Percentiles rank a stretch among this genome's conserved stretches.
Evolutionary conservation across 495 filamentous ascomycete species (phyloP).

Genomic region (Astrocystis sublimbata): DNA sequence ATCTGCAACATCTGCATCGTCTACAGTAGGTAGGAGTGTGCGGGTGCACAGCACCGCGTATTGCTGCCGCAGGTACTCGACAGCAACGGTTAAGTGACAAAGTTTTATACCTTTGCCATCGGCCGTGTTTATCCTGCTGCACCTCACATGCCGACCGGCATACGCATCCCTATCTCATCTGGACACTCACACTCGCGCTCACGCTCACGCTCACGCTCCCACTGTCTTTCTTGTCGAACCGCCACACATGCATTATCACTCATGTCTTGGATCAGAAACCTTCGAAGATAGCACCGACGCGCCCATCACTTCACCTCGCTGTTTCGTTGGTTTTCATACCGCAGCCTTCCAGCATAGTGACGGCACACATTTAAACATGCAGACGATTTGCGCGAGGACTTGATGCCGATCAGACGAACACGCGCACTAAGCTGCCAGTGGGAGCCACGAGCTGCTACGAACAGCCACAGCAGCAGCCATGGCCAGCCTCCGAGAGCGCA

Average conservation of each 20-base stretch:
- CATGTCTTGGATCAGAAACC: neutral
- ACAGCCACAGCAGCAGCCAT: slow-evolving; percentile 25
- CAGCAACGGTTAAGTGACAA: neutral
- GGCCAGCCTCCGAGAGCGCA: slow-evolving; percentile 49
- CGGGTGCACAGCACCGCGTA: neutral
- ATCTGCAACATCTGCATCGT: slow-evolving; percentile 1
- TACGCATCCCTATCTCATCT: slow-evolving; percentile 2
- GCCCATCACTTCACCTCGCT: neutral
- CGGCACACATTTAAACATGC: neutral
- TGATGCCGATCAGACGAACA: neutral
- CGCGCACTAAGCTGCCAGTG: neutral
- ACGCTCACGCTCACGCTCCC: no score
- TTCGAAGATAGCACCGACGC: neutral
- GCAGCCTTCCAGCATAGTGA: neutral
- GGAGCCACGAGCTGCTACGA: neutral
- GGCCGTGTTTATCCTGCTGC: neutral
- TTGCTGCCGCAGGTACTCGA: neutral
- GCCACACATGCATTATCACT: neutral
- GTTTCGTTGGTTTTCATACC: neutral
- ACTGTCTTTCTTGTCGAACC: neutral
- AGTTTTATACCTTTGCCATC: neutral
- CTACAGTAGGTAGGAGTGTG: neutral
- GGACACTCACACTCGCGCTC: no score
- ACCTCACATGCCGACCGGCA: neutral
- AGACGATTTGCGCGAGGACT: neutral